Base-by-base conservation (phyloP, 2,329 filamentous ascomycete species). In the Diaporthe australafricana region DNA sequence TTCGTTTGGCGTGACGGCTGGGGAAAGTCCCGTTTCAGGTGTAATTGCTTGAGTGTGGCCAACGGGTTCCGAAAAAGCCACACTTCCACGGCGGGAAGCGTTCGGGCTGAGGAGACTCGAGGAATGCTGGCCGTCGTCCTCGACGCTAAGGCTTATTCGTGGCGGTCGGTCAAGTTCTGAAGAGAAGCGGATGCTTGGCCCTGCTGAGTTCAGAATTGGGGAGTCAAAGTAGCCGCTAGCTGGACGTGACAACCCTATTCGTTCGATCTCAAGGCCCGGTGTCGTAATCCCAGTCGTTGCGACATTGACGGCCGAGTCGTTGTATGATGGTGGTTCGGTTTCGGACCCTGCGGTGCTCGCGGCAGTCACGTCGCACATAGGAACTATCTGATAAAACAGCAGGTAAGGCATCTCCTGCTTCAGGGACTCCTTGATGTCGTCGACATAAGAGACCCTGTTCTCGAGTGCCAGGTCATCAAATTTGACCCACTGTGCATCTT, bases 341-440 rank as follows among this genome's bases (percentile, higher is more conserved):
- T 85, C 83, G 1, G 83, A 85, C 55, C 82, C 82, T 8, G 87
- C 85, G 0, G 84, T 83, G 6, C 87, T 87, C 16, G 84, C 82
- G 1, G 83, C 79, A 1, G 86, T 84, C 9, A 92, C 88, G 70
- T 95, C 93, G 38, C 94, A 90, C 77, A 97, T 94, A 0, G 96
- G 95, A 38, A 97, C 89, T 50, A 98, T 94, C 80, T 98, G 96
- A 78, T 98, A 99, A 81, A 98, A 98, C 0, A 99, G 86, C 8
- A 98, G 88, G 80, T 98, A 98, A 0, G 96, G 96, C 80, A 94
- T 97, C 80, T 98, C 95, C n/a, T 92, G 88, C 75, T 90, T 92
- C 63, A 98, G 83, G 0, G 94, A 92, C 75, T 92, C 84, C 73
- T 93, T 91, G 76, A 92, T 89, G 74, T 98, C 92, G 77, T 97